A percentile compares a stretch with the other conserved stretches of the same genome.
These are phyloP conservation scores for Phytophthora pseudosyringae DNA, from an alignment of 352 stramenopile species.

Conservation along the genomic window DNA sequence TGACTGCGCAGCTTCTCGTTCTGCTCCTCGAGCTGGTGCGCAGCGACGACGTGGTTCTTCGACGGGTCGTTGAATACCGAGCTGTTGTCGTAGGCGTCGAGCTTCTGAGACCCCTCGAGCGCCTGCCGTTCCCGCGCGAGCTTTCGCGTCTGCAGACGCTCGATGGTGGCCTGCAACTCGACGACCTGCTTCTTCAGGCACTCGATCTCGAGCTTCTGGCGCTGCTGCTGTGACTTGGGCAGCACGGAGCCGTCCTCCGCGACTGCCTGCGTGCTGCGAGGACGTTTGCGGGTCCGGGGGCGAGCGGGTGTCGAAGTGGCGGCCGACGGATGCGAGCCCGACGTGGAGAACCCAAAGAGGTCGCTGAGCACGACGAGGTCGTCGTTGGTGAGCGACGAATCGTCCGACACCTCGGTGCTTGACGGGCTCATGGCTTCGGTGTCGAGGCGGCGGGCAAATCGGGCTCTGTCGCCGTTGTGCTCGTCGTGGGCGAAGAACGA, in stretches of 20 bases:
- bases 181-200: constrained; percentile 35
- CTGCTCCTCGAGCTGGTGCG: constrained; percentile 40
- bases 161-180: constrained; percentile 34
- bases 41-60: constrained; percentile 23
- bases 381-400: constrained; percentile 35
- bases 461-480: neutral
- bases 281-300: constrained; percentile 24
- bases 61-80: constrained; percentile 10
- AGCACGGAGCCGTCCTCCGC: neutral
- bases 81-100: neutral
- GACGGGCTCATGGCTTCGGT: constrained; percentile 15
- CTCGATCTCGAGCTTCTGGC: constrained; percentile 45
- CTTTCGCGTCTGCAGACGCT: constrained; percentile 31
- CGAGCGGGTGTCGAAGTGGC: neutral
- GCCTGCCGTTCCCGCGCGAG: constrained; percentile 21
- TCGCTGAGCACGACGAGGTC: constrained; percentile 36
- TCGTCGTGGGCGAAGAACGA: constrained; percentile 19
- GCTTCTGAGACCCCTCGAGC: neutral
- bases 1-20: constrained; percentile 47
- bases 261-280: neutral
- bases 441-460: constrained; percentile 6
- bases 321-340: neutral
- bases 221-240: constrained; percentile 42
- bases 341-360: constrained; percentile 25
- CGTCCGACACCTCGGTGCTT: constrained; percentile 27